Base-by-base conservation (phyloP, 352 stramenopile genomes). In the Globisporangium sylvaticum region DNA sequence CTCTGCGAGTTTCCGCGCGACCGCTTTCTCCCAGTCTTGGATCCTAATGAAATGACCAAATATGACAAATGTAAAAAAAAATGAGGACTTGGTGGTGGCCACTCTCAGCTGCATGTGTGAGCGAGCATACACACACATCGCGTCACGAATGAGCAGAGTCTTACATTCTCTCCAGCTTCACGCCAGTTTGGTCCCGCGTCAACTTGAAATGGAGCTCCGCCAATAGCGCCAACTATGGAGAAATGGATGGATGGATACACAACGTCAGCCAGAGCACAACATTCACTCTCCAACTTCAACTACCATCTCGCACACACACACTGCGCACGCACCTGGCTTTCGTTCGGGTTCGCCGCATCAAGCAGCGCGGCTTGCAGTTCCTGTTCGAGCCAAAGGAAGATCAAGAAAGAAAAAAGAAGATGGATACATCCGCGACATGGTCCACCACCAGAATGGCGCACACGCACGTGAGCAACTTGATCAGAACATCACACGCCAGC, bases 121-220 rank as follows among this genome's bases (percentile, higher is more conserved):
- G 12, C 24, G 22, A n/a, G 29, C n/a, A 7, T n/a, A 54, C 52
- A 54, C 52, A 25, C 3, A 15, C 29, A 44, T 44, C 20, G 15
- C 18, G 29, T 22, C 27, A 18, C 3, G 4, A 44, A 39, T 29
- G 29, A 29, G 31, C 27, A 60, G 34, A 29, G 9, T 14, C 81
- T 44, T 60, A 92, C 86, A 94, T 92, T 78, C 83, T 85, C 58
- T 92, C 84, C 72, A 91, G 75, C 75, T 94, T 94, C 27, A 87
- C 75, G 63, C 78, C 80, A 31, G 72, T 78, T 57, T 92, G 84
- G 64, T 94, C 86, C 20, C 86, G 79, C 20, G 82, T 76, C 52
- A 94, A 74, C 75, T 92, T 92, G 68, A 85, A 94, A 68, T 94
- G 86, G 50, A 94, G 50, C 75, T 94, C 86, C 14, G 86, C 86